Evolutionary conservation across 2,329 filamentous ascomycete genomes (phyloP).

Genomic region (Sclerotinia borealis): DNA sequence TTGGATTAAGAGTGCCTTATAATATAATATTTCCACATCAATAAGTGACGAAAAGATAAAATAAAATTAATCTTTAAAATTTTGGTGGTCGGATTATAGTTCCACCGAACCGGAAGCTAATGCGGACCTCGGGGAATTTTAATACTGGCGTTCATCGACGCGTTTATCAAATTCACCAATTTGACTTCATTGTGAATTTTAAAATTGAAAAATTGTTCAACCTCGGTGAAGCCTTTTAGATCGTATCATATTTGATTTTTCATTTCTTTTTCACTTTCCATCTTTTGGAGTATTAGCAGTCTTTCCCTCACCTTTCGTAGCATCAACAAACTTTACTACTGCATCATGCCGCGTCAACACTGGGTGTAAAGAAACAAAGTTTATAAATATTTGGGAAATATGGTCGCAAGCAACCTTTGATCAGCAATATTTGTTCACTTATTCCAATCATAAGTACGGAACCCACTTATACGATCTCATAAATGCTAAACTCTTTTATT

Average conservation of each 20-base stretch:
- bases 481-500: not conserved
- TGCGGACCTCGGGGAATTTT: not conserved
- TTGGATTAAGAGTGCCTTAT: slow-evolving; percentile 17
- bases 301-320: not conserved
- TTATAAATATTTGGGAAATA: not conserved
- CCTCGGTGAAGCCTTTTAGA: not conserved
- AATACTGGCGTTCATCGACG: slow-evolving; percentile 5
- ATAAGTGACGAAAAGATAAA: not conserved
- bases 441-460: not conserved
- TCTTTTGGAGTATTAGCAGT: not conserved
- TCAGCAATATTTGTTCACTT: not conserved
- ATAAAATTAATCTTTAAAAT: not conserved
- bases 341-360: not conserved
- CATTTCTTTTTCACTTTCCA: not conserved
- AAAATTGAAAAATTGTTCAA: not conserved
- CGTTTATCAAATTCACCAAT: not conserved
- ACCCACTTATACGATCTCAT: not conserved
- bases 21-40: not conserved
- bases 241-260: not conserved
- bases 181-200: not conserved
- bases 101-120: not conserved
- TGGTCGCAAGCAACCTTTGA: not conserved
- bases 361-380: not conserved
- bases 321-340: not conserved
- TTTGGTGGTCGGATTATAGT: slow-evolving; percentile 1